A percentile compares a stretch with the other conserved stretches of the same genome.
Evolutionary conservation across 306 rosid genomes (phyloP).

Genomic region (Coriaria nepalensis): DNA sequence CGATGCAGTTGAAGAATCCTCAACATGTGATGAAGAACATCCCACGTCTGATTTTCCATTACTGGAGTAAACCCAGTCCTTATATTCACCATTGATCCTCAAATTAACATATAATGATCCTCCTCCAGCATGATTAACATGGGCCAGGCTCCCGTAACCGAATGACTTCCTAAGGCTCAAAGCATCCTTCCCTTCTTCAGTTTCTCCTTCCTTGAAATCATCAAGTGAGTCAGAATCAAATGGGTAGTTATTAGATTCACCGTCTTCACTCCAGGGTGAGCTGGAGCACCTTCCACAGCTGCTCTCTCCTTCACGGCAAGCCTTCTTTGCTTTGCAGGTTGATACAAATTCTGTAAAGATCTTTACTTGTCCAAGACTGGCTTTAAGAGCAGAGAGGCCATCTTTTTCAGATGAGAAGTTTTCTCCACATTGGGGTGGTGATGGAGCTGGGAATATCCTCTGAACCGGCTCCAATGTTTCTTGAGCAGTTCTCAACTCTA

Average conservation of each 20-base stretch:
- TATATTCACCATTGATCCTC: constrained; percentile 44
- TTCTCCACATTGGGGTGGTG: constrained; percentile 46
- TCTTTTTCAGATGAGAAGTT: constrained; percentile 52
- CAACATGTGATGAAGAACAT: constrained; percentile 20
- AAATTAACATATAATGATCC: constrained; percentile 51
- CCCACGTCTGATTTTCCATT: constrained; percentile 67
- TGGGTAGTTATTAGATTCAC: constrained; percentile 65
- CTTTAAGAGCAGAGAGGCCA: constrained; percentile 88
- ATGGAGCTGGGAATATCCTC: constrained; percentile 43
- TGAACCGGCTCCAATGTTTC: constrained; percentile 53
- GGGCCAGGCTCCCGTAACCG: constrained; percentile 85
- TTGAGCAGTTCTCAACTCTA: constrained; percentile 62
- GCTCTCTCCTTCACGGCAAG: constrained; percentile 63
- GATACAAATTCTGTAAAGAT: constrained; percentile 74
- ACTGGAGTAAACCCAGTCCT: constrained; percentile 87
- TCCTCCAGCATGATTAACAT: constrained; percentile 79
- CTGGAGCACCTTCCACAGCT: constrained; percentile 78
- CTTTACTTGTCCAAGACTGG: constrained; percentile 89
- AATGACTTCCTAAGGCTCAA: constrained; percentile 79
- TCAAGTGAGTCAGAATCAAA: constrained; percentile 86
- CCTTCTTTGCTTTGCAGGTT: constrained; percentile 52
- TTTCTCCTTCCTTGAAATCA: constrained; percentile 76
- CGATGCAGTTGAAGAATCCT: constrained; percentile 38
- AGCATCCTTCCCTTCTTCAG: constrained; percentile 77
- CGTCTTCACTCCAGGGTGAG: constrained; percentile 83